A percentile compares a stretch with the other conserved stretches of the same genome.
phyloP scores from a whole-genome alignment of 192 early-diverging fungal genomes.

The Coemansia interrupta region DNA sequence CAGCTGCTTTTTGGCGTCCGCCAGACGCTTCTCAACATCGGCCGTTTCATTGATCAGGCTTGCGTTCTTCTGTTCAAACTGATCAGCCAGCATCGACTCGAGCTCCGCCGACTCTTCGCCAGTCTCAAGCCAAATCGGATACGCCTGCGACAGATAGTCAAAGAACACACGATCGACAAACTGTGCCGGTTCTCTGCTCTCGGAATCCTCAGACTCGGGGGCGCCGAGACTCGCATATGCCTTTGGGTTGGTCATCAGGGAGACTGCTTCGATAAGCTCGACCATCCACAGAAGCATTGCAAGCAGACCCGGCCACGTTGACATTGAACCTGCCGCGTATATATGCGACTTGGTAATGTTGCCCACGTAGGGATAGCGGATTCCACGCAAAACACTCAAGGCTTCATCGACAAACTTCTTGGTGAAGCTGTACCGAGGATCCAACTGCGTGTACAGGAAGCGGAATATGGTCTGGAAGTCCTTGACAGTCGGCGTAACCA shows the following conservation, averaged over 20 bases:
- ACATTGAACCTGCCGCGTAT: conserved; percentile 61
- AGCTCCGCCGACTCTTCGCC: conserved; percentile 64
- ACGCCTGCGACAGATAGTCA: conserved; percentile 64
- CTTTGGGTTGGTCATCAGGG: conserved; percentile 49
- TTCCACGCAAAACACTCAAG: conserved; percentile 56
- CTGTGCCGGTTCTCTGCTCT: conserved; percentile 46
- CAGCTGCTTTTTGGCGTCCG: conserved; percentile 51
- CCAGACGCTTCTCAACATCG: conserved; percentile 55
- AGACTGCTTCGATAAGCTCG: conserved; percentile 61
- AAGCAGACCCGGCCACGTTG: conserved; percentile 64
- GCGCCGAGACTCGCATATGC: conserved; percentile 12
- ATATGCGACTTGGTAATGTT: conserved; percentile 71
- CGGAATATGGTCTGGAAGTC: conserved; percentile 73
- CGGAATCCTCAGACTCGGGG: conserved; percentile 9
- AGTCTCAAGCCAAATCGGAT: conserved; percentile 61
- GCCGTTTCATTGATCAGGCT: conserved; percentile 52
- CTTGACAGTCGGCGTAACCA: conserved; percentile 62
- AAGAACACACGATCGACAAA: conserved; percentile 72
- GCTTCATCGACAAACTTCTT: conserved; percentile 74
- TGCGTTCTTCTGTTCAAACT: conserved; percentile 66
- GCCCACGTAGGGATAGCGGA: conserved; percentile 49
- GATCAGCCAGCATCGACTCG: conserved; percentile 54
- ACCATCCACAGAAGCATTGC: conserved; percentile 76
- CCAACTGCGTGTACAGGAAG: conserved; percentile 68
- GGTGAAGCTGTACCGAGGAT: conserved; percentile 59